These are phyloP conservation scores for Didymella keratinophila DNA, from an alignment of 2,329 filamentous ascomycete genomes.

Conservation along the genomic window DNA sequence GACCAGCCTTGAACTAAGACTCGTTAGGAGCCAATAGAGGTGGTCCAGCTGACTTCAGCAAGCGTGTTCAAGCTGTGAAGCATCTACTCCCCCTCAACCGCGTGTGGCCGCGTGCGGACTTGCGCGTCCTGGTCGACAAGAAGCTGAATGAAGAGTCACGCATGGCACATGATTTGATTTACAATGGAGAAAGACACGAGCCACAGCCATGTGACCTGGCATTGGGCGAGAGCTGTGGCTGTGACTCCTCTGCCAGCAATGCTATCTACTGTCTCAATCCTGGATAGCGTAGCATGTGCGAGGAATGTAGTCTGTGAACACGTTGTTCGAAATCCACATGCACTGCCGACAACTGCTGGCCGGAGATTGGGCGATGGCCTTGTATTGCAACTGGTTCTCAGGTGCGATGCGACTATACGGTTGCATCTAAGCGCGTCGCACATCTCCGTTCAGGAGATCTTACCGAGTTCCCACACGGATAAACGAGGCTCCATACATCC, in stretches of 20 bases:
- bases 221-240: constrained; percentile 32
- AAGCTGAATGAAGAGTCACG: constrained; percentile 28
- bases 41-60: not conserved
- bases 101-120: constrained; percentile 17
- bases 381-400: constrained; percentile 7
- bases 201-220: constrained; percentile 31
- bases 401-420: constrained; percentile 16
- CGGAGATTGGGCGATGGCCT: constrained; percentile 17
- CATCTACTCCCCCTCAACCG: not conserved
- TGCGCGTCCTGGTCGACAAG: constrained; percentile 28
- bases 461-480: constrained; percentile 6
- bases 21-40: not conserved
- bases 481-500: constrained; percentile 2
- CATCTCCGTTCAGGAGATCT: constrained; percentile 16
- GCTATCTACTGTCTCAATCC: constrained; percentile 4
- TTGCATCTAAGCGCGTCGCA: constrained; percentile 18
- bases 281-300: constrained; percentile 2
- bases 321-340: constrained; percentile 4
- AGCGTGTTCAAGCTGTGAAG: not conserved
- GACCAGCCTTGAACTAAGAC: not conserved
- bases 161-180: constrained; percentile 4
- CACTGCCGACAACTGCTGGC: constrained; percentile 2
- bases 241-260: constrained; percentile 11
- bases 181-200: constrained; percentile 19
- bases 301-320: constrained; percentile 8